Conservation (phyloP, 23 red algal genomes). For the Chondrus crispus region DNA sequence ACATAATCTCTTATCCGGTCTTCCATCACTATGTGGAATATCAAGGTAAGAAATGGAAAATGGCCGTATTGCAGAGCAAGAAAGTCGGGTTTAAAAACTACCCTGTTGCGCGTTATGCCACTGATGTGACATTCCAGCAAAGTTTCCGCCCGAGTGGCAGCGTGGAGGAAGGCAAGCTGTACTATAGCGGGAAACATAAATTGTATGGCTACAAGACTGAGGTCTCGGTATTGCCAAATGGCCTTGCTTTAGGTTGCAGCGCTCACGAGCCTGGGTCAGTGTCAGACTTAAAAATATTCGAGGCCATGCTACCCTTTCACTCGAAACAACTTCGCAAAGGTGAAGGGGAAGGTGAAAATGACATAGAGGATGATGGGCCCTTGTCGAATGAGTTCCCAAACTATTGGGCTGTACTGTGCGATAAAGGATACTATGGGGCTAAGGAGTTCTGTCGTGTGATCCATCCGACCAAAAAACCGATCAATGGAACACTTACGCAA, state of each 20-base stretch:
- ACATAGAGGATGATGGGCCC: not conserved
- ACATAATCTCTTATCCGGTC: not conserved
- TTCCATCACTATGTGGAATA: not conserved
- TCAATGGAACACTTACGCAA: not conserved
- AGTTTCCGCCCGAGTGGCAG: not conserved
- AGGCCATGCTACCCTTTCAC: not conserved
- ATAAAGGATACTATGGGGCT: conserved; percentile 5
- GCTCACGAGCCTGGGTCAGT: not conserved
- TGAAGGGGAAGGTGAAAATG: not conserved
- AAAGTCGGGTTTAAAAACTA: not conserved
- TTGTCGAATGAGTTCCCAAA: not conserved
- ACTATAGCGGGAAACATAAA: not conserved
- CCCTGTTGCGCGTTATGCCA: not conserved
- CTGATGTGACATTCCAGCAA: not conserved
- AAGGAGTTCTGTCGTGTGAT: not conserved
- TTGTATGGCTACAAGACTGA: not conserved
- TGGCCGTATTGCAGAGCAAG: not conserved
- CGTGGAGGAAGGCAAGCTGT: not conserved
- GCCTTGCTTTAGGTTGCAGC: not conserved
- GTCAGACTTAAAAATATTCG: conserved; percentile 12
- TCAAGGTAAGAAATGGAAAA: not conserved
- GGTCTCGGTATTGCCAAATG: not conserved
- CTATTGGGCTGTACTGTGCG: not conserved
- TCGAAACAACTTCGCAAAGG: not conserved
- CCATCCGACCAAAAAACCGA: not conserved